phyloP scores from a whole-genome alignment of 306 rosid species.

The Prunus salicina region DNA sequence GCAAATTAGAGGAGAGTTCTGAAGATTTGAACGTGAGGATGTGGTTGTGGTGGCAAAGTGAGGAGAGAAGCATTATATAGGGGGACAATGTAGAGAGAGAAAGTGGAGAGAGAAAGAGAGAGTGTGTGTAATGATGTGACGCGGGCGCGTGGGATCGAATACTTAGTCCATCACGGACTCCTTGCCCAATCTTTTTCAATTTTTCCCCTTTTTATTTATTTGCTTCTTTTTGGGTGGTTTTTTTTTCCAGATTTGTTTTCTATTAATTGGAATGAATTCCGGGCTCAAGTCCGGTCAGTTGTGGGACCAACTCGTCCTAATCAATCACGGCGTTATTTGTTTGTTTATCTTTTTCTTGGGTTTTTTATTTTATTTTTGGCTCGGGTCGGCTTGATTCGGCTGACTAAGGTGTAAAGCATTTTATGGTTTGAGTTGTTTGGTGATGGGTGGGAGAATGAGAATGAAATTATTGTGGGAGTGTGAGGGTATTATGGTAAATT shows the following conservation, averaged over 20 bases:
- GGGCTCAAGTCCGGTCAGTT: conserved; percentile 54
- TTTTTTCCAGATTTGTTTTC: conserved; percentile 20
- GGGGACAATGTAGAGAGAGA: conserved; percentile 75
- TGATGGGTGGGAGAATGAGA: conserved; percentile 9
- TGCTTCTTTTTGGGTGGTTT: conserved; percentile 28
- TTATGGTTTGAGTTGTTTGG: neutral
- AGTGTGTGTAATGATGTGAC: conserved; percentile 52
- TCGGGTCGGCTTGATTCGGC: conserved; percentile 24
- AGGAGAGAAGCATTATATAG: conserved; percentile 41
- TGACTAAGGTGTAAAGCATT: too few relatives aligned
- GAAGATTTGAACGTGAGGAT: neutral
- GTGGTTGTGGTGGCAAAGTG: conserved; percentile 17
- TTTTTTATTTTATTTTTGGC: neutral
- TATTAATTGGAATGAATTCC: conserved; percentile 45
- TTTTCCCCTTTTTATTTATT: neutral
- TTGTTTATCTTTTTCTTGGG: neutral
- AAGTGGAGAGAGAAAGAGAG: conserved; percentile 25
- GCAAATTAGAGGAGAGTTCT: too few relatives aligned
- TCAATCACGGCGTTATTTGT: conserved; percentile 47
- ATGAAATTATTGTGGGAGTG: conserved; percentile 12
- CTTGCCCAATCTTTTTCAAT: conserved; percentile 33
- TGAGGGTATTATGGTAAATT: conserved; percentile 22
- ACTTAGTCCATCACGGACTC: conserved; percentile 57
- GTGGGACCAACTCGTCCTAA: conserved; percentile 35
- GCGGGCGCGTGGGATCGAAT: conserved; percentile 77